Evolutionary conservation across 306 rosid species (phyloP).

Genomic region (Carpinus viminea): DNA sequence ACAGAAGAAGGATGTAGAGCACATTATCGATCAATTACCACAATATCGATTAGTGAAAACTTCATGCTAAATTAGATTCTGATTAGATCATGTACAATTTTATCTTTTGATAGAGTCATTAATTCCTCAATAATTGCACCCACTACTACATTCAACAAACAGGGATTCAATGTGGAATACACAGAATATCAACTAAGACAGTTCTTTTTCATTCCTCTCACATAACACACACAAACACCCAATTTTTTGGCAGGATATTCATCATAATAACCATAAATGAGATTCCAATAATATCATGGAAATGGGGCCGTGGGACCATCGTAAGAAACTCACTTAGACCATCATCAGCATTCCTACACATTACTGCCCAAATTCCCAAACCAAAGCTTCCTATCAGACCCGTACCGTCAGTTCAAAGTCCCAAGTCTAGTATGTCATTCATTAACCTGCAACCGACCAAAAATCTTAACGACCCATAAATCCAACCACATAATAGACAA

Average conservation of each 20-base stretch:
- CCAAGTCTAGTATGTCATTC: not conserved
- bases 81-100: not conserved
- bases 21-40: not conserved
- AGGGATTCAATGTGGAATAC: not conserved
- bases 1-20: not conserved
- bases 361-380: not conserved
- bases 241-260: not conserved
- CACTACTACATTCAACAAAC: slow-evolving; percentile 1
- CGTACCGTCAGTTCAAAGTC: not conserved
- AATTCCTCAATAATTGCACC: not conserved
- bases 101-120: not conserved
- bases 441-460: not conserved
- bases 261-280: not conserved
- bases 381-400: not conserved
- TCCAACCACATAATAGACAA: not conserved
- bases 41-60: not conserved
- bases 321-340: not conserved
- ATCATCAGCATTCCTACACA: not conserved
- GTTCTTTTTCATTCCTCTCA: not conserved
- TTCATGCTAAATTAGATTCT: not conserved
- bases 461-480: not conserved
- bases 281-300: not conserved
- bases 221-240: not conserved
- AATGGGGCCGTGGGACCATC: not conserved
- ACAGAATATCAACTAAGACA: not conserved